These are phyloP conservation scores for Cladophialophora yegresii DNA, from an alignment of 2,329 filamentous ascomycete genomes.

Conservation along the genomic window DNA sequence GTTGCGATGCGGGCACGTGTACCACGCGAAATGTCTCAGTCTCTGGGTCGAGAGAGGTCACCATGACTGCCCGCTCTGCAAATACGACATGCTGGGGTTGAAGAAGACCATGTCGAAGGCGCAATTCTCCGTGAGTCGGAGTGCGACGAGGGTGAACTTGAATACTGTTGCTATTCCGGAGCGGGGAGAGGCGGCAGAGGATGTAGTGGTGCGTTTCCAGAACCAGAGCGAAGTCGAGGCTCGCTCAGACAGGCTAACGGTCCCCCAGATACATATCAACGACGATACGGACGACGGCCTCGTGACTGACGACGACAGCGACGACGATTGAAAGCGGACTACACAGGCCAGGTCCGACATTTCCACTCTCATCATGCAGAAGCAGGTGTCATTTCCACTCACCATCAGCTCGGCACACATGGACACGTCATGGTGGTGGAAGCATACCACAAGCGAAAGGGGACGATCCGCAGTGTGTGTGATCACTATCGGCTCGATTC, in stretches of 20 bases:
- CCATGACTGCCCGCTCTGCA: conserved; percentile 32
- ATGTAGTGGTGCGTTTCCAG: neutral
- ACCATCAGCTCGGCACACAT: neutral
- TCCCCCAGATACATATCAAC: neutral
- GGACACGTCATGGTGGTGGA: neutral
- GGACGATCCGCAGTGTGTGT: neutral
- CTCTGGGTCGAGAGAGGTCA: conserved; percentile 32
- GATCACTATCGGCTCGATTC: neutral
- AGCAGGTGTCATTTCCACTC: neutral
- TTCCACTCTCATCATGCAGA: neutral
- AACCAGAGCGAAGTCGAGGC: neutral
- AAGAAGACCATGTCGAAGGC: conserved; percentile 14
- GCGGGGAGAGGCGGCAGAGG: neutral
- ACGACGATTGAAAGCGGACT: conserved; percentile 2
- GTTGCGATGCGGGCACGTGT: conserved; percentile 29
- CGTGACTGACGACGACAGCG: neutral
- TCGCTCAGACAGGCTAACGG: neutral
- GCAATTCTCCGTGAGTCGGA: conserved; percentile 1
- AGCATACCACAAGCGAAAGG: neutral
- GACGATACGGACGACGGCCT: neutral
- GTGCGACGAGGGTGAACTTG: neutral
- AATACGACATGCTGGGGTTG: conserved; percentile 30
- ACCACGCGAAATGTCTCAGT: conserved; percentile 27
- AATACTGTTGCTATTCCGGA: neutral
- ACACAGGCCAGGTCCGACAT: neutral